Percentiles rank a stretch among this genome's conserved stretches.
phyloP scores from a whole-genome alignment of 306 rosid species.

The Senna tora region DNA sequence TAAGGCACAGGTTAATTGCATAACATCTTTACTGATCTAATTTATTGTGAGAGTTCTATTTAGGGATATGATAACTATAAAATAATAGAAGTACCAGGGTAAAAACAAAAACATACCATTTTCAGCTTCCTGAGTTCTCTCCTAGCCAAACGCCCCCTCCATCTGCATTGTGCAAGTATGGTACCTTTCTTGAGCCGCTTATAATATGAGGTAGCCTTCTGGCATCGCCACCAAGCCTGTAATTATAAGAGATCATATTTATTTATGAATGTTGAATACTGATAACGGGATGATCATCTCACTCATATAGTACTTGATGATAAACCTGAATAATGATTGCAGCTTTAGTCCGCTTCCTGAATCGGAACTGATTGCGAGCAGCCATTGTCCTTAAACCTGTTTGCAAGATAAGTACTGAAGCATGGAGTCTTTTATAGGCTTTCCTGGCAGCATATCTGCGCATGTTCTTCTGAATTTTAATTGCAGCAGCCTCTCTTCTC shows the following conservation, averaged over 20 bases:
- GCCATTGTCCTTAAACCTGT: conserved; percentile 86
- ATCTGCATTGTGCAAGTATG: conserved; percentile 76
- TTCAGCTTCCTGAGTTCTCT: conserved; percentile 91
- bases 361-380: conserved; percentile 76
- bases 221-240: conserved; percentile 92
- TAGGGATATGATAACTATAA: neutral
- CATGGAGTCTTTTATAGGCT: conserved; percentile 61
- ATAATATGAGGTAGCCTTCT: conserved; percentile 65
- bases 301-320: conserved; percentile 31
- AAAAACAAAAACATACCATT: conserved; percentile 60
- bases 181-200: conserved; percentile 83
- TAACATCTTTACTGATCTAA: conserved; percentile 14
- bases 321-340: conserved; percentile 77
- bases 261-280: conserved; percentile 29
- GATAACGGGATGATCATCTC: conserved; percentile 24
- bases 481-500: conserved; percentile 85
- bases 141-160: conserved; percentile 79
- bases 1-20: conserved; percentile 18
- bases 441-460: conserved; percentile 72
- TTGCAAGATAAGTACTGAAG: conserved; percentile 68
- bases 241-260: conserved; percentile 30
- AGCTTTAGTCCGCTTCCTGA: conserved; percentile 77
- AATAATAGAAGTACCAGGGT: conserved; percentile 16
- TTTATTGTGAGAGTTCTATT: conserved; percentile 20
- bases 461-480: conserved; percentile 75